Evolutionary conservation across 192 early-diverging fungal species (phyloP).

Genomic region (Coemansia sp.): DNA sequence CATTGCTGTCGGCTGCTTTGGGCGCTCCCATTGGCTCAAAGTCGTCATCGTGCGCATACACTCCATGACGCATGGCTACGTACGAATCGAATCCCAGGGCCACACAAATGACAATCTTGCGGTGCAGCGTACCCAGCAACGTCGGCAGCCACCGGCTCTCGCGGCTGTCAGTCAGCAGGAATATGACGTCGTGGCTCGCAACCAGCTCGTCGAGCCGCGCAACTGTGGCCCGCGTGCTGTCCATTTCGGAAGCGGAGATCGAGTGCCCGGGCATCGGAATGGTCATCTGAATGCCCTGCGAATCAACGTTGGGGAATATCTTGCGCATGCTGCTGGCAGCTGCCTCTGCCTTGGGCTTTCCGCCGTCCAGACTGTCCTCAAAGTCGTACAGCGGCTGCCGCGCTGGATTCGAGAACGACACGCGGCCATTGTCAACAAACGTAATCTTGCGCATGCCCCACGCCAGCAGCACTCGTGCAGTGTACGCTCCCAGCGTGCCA

Average conservation of each 20-base stretch:
- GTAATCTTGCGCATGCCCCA: slow-evolving; percentile 96
- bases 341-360: slow-evolving; percentile 80
- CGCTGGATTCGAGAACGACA: slow-evolving; percentile 96
- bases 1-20: background rate
- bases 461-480: slow-evolving; percentile 78
- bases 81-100: slow-evolving; percentile 96
- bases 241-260: slow-evolving; percentile 32
- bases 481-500: slow-evolving; percentile 94
- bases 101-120: slow-evolving; percentile 86
- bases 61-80: slow-evolving; percentile 94
- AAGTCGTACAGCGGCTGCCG: slow-evolving; percentile 92
- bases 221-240: slow-evolving; percentile 35
- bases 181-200: slow-evolving; percentile 78
- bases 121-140: slow-evolving; percentile 67
- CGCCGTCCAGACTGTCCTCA: slow-evolving; percentile 85
- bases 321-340: slow-evolving; percentile 74
- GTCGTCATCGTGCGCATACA: slow-evolving; percentile 28
- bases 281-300: slow-evolving; percentile 65
- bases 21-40: background rate
- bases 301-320: slow-evolving; percentile 80
- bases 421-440: slow-evolving; percentile 88
- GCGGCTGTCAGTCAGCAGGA: slow-evolving; percentile 90
- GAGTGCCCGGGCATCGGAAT: slow-evolving; percentile 99
- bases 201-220: slow-evolving; percentile 65
- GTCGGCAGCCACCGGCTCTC: slow-evolving; percentile 97